Evolutionary conservation across 768 basidiomycete species (phyloP), one percentile per base, ranked within the genome.

Genomic region (Cytidiella melzeri): DNA sequence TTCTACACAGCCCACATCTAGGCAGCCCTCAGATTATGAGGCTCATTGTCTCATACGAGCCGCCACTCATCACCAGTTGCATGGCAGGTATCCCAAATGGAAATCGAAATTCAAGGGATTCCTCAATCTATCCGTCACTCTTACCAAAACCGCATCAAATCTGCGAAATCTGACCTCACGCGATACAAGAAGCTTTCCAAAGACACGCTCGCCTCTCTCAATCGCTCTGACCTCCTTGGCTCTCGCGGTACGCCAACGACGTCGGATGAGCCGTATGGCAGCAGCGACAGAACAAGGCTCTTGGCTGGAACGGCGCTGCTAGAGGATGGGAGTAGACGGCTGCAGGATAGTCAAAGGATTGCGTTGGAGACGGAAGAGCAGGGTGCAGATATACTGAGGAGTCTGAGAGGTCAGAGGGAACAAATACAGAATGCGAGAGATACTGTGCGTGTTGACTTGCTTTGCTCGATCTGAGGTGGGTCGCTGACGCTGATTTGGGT

Each of bases 331-430:
- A 76, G 84, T 2, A 77, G 84, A 53, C 75, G 96, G 36, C 67
- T 99, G 46, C 84, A 92, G 56, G 93, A 97, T 52, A 89, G 87
- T 18, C 93, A 96, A 51, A 78, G 92, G 20, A 79, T 98, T 36
- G 95, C 95, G 9, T 70, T 99, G 26, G 95, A 99, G 73, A 97
- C 96, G 11, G 96, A 98, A 69, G 84, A 89, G 61, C 85, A 97
- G 39, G 96, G 96, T 7, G 85, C 92, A 10, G 92, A 92, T 58
- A 97, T 99, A 57, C 64, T 99, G 56, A 66, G 82, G 63, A 92
- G 87, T 64, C 73, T 99, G 54, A 70, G 92, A 47, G 71, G 74
- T 1, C 96, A 99, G 69, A 69, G 96, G 56, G 96, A 97, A 62
- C 92, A 93, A 67, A 94, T 99, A 51, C 87, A 93, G 71, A 87